Evolutionary conservation across 139 green algal species (phyloP).

Genomic region (Pleodorina starrii): DNA sequence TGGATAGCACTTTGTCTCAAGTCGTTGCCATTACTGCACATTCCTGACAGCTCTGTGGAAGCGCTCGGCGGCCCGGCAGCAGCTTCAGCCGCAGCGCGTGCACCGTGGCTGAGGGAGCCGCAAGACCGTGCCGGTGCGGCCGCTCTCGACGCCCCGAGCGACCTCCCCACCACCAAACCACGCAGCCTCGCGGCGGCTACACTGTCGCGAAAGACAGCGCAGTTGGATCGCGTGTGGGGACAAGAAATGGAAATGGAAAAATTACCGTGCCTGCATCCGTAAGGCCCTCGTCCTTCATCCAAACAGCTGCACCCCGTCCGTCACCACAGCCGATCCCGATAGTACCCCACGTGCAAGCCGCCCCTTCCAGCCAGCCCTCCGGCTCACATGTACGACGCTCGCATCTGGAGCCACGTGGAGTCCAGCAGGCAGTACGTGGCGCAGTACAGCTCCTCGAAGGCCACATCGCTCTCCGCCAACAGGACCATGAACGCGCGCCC

Average conservation of each 20-base stretch:
- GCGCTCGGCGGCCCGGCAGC: too few species aligned
- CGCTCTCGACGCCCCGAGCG: too few species aligned
- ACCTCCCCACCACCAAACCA: not conserved
- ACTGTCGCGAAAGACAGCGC: too few species aligned
- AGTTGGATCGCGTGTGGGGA: too few species aligned
- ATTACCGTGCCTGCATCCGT: not conserved
- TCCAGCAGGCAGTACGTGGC: slow-evolving; percentile 75
- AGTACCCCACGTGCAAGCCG: not conserved
- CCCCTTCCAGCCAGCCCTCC: not conserved
- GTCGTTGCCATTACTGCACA: not conserved
- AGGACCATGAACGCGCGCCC: slow-evolving; percentile 67
- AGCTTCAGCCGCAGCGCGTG: too few species aligned
- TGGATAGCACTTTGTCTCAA: not conserved
- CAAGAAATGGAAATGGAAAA: not conserved
- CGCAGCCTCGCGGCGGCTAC: too few species aligned
- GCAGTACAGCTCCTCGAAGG: slow-evolving; percentile 80
- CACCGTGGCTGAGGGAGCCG: too few species aligned
- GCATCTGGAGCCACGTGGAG: slow-evolving; percentile 67
- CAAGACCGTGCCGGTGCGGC: too few species aligned
- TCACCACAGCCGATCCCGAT: not conserved
- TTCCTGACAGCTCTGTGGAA: too few species aligned
- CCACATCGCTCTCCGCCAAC: slow-evolving; percentile 43
- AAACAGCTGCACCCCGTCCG: not conserved
- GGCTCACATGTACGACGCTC: slow-evolving; percentile 48
- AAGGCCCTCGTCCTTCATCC: not conserved